phyloP scores from a whole-genome alignment of 73 alveolate species.

The Tetrahymena elliotti region DNA sequence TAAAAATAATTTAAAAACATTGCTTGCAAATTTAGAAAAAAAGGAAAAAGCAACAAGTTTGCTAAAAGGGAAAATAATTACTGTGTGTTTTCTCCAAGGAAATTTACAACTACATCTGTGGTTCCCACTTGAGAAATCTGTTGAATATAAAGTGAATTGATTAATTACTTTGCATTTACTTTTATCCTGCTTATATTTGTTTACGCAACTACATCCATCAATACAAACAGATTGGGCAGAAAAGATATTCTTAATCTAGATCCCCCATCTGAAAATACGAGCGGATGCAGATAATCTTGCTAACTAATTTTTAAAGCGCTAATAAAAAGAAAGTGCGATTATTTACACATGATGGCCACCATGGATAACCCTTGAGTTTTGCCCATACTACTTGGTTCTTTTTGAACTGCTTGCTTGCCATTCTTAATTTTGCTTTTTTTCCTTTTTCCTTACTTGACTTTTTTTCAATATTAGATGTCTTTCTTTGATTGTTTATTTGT shows the following conservation, averaged over 20 bases:
- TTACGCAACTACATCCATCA: background rate
- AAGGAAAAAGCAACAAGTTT: background rate
- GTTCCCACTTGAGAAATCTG: background rate
- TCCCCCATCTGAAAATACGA: background rate
- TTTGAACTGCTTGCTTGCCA: background rate
- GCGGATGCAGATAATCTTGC: background rate
- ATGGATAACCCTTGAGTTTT: background rate
- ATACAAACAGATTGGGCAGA: background rate
- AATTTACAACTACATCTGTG: background rate
- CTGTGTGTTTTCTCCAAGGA: background rate
- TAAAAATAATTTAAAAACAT: background rate
- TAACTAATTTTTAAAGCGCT: background rate
- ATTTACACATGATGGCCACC: background rate
- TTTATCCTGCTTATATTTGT: background rate
- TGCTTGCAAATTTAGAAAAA: background rate
- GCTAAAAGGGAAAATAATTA: background rate
- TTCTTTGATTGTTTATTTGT: background rate
- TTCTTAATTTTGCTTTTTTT: background rate
- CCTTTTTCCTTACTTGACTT: background rate
- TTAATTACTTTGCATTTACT: background rate
- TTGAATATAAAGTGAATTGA: background rate
- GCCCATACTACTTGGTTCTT: slow-evolving; percentile 1
- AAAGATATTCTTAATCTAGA: background rate
- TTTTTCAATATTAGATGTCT: background rate
- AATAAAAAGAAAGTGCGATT: background rate